These are phyloP conservation scores for Plasmodium gaboni DNA, from an alignment of 169 alveolate species.

Conservation along the genomic window DNA sequence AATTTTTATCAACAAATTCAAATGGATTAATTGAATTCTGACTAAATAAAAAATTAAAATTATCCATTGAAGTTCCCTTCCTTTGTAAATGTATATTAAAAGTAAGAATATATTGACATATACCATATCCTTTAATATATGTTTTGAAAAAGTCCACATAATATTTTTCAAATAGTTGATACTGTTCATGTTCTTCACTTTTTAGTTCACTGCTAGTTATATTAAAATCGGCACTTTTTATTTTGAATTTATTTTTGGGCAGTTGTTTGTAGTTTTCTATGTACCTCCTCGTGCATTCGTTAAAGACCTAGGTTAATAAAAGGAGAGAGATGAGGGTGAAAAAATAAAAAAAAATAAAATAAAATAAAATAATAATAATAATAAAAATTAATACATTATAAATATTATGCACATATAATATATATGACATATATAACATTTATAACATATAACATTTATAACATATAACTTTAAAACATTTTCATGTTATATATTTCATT, in stretches of 20 bases:
- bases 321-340: neutral
- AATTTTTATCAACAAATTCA: constrained; percentile 77
- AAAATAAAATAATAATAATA: no score
- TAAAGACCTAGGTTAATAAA: constrained; percentile 15
- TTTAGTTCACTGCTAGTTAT: constrained; percentile 6
- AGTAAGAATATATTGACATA: constrained; percentile 83
- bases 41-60: constrained; percentile 83
- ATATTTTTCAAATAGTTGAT: constrained; percentile 72
- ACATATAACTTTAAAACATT: neutral
- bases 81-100: constrained; percentile 89
- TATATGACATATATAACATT: neutral
- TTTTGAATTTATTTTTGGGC: constrained; percentile 69
- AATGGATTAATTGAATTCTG: constrained; percentile 89
- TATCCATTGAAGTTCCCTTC: constrained; percentile 91
- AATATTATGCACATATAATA: no score
- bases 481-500: neutral
- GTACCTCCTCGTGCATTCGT: constrained; percentile 63
- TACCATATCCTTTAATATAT: constrained; percentile 80
- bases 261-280: constrained; percentile 63
- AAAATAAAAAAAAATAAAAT: neutral
- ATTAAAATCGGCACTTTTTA: constrained; percentile 24
- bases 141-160: constrained; percentile 75
- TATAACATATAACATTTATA: neutral
- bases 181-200: constrained; percentile 80
- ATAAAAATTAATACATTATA: neutral